phyloP scores from a whole-genome alignment of 306 rosid genomes.

The Mimosa bimucronata region DNA sequence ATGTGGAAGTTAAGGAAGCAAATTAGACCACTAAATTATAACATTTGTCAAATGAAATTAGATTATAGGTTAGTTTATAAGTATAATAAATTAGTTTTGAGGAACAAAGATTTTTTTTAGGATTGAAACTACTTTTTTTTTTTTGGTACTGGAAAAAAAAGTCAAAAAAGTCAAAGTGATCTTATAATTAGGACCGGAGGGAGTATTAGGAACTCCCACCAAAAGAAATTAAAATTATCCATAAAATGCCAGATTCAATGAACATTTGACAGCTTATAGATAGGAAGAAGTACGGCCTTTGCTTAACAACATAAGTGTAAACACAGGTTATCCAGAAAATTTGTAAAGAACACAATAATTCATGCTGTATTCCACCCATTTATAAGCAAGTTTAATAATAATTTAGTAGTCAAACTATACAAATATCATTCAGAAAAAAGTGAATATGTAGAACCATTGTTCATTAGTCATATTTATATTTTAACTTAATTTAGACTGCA shows the following conservation, averaged over 20 bases:
- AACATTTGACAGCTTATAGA: slow-evolving; percentile 14
- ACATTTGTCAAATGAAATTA: too few species aligned
- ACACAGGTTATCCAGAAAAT: slow-evolving; percentile 1
- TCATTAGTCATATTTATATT: background rate
- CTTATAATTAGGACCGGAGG: too few species aligned
- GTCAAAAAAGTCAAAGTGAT: too few species aligned
- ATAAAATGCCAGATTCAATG: slow-evolving; percentile 13
- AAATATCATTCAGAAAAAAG: slow-evolving; percentile 2
- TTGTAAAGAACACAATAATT: background rate
- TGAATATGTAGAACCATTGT: background rate
- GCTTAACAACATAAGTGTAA: slow-evolving; percentile 6
- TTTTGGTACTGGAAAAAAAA: too few species aligned
- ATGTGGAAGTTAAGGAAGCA: too few species aligned
- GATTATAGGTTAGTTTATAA: too few species aligned
- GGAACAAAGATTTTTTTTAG: too few species aligned
- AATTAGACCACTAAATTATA: too few species aligned
- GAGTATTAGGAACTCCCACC: background rate
- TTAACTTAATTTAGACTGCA: background rate
- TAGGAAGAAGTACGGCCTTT: slow-evolving; percentile 18
- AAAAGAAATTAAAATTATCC: background rate
- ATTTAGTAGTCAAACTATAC: background rate
- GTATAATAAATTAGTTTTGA: too few species aligned
- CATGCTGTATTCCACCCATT: slow-evolving; percentile 5
- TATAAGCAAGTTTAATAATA: slow-evolving; percentile 1
- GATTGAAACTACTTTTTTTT: too few species aligned